Base-by-base conservation (phyloP, 2,329 filamentous ascomycete species). In the Ceratocystis albifundus region DNA sequence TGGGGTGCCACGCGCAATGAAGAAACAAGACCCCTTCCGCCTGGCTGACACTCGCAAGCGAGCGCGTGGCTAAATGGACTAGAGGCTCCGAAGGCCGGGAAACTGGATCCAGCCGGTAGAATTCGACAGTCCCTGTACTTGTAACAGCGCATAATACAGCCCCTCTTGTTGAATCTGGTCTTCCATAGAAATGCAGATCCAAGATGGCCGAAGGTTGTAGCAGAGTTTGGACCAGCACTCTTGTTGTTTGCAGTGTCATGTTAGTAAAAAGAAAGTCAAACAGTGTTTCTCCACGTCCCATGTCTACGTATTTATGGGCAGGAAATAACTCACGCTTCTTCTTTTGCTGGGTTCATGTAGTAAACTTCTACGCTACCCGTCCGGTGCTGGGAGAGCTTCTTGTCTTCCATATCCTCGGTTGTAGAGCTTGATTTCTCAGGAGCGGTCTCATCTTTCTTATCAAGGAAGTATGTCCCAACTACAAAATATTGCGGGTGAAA, bases 401-500 rank as follows among this genome's bases (percentile, higher is more conserved):
- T 71, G 32, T 71, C 69, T 2, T 69, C 70, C 15, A 70, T 70
- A 2, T 71, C 66, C 17, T 72, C 70, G 6, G 70, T 68, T 36
- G 66, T 69, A 1, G 71, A 7, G 3, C n/a, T n/a, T 5, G 17
- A n/a, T 32, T 36, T 1, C 2, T 30, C 61, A n/a, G 61, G 2
- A 10, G 44, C 36, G 15, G 6, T 17, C 22, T 55, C 64, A 55
- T 75, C 71, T 62, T 79, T 73, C 68, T 80, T 80, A 69, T 90
- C 79, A 32, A 96, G 80, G 69, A 88, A 84, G 75, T 96, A 96
- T 0, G 92, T 96, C 48, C 92, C 93, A 61, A 96, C 82, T 0
- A 95, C 79, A 70, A 96, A 86, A 72, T 87, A 84, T 0, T 84
- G 76, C 0, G 84, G 82, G 67, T 84, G 73, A 0, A 75, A 74